Evolutionary conservation across 768 basidiomycete species (phyloP).

Genomic region (Serendipita indica): DNA sequence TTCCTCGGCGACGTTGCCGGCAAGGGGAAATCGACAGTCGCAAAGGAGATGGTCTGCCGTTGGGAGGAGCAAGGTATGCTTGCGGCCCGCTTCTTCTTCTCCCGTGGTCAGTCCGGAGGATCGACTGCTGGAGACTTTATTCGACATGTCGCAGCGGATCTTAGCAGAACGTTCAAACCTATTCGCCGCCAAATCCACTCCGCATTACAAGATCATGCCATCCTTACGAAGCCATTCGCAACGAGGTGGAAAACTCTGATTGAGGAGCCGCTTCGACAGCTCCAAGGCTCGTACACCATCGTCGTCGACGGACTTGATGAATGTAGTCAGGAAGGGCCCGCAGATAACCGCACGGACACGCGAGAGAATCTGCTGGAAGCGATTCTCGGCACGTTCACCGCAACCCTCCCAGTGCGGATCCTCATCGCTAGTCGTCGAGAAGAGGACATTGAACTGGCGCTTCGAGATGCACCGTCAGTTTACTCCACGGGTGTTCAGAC

Average conservation of each 20-base stretch:
- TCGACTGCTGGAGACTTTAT: not conserved
- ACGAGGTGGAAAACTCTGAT: not conserved
- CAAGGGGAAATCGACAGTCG: slow-evolving; percentile 1
- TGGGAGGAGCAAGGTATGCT: not conserved
- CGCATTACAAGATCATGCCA: not conserved
- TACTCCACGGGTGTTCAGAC: not conserved
- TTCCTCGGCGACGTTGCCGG: not conserved
- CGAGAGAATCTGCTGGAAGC: not conserved
- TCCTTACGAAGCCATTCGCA: not conserved
- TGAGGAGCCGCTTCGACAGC: not conserved
- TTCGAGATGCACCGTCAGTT: not conserved
- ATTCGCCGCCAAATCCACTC: not conserved
- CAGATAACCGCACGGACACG: not conserved
- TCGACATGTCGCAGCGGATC: not conserved
- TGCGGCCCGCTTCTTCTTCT: not conserved
- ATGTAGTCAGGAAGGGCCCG: not conserved
- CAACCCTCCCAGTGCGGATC: not conserved
- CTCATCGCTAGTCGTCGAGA: not conserved
- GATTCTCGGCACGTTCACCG: not conserved
- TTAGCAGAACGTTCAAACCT: not conserved
- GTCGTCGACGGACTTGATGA: not conserved
- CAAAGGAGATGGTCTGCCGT: not conserved
- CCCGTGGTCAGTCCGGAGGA: not conserved
- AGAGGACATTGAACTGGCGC: not conserved
- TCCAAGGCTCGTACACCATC: not conserved